Conservation (phyloP, 805 yeast species). For the Suhomyces sp. region DNA sequence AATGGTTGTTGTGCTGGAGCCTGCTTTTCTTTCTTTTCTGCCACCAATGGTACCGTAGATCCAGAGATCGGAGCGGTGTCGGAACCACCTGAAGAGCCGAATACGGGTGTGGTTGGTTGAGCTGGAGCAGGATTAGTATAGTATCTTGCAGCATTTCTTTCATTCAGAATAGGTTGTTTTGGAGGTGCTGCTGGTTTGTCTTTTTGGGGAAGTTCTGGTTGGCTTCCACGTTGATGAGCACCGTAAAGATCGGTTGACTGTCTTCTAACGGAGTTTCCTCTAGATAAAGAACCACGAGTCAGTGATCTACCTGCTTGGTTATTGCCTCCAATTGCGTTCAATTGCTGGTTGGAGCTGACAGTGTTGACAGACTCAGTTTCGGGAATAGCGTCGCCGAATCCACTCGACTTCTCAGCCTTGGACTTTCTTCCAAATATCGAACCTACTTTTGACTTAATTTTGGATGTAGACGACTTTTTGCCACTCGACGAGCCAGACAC, state of each 20-base stretch:
- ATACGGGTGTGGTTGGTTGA: neutral
- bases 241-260: conserved; percentile 4
- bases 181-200: neutral
- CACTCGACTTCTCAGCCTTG: conserved; percentile 35
- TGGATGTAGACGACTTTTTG: conserved; percentile 27
- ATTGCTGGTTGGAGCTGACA: conserved; percentile 8
- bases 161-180: neutral
- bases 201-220: neutral
- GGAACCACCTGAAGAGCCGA: neutral
- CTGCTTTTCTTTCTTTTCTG: neutral
- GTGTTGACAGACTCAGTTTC: conserved; percentile 32
- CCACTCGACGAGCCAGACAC: conserved; percentile 15
- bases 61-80: neutral
- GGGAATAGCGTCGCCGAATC: conserved; percentile 25
- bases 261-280: conserved; percentile 12
- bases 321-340: conserved; percentile 3
- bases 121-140: conserved; percentile 8
- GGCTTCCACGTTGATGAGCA: neutral
- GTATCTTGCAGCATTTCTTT: conserved; percentile 3
- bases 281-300: conserved; percentile 11
- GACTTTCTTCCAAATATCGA: conserved; percentile 65
- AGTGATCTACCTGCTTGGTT: conserved; percentile 1
- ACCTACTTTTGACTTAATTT: conserved; percentile 68
- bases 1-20: neutral
- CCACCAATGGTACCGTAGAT: neutral